phyloP scores from a whole-genome alignment of 2,329 filamentous ascomycete species.

The Sphaceloma murrayae region DNA sequence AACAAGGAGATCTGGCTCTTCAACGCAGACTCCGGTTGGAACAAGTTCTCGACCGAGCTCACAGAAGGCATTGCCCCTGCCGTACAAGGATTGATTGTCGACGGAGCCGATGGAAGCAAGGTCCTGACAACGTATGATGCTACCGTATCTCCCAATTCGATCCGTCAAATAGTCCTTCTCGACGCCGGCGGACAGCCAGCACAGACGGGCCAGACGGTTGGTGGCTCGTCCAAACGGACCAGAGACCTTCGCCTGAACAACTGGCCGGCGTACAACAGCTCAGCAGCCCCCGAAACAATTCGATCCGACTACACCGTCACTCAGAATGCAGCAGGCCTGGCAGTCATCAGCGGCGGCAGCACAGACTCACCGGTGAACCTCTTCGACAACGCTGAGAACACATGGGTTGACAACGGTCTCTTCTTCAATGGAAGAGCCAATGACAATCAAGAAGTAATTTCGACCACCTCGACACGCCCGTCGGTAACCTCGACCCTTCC shows the following conservation, averaged over 20 bases:
- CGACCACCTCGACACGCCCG: conserved; percentile 28
- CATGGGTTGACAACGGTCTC: conserved; percentile 63
- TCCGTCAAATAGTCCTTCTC: conserved; percentile 60
- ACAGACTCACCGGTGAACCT: conserved; percentile 58
- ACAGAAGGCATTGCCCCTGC: conserved; percentile 32
- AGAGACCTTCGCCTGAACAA: conserved; percentile 49
- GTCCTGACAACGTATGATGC: conserved; percentile 72
- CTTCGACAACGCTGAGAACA: conserved; percentile 66
- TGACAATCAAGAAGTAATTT: conserved; percentile 25
- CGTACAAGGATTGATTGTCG: conserved; percentile 50
- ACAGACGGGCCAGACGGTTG: conserved; percentile 40
- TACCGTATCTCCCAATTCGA: conserved; percentile 60
- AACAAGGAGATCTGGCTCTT: conserved; percentile 68
- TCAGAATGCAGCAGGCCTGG: conserved; percentile 52
- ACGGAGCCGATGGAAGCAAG: conserved; percentile 66
- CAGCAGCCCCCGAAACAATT: conserved; percentile 55
- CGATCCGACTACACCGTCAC: conserved; percentile 65
- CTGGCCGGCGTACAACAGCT: conserved; percentile 73
- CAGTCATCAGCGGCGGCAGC: conserved; percentile 72
- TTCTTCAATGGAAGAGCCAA: conserved; percentile 44
- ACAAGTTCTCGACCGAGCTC: conserved; percentile 55
- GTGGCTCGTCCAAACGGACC: conserved; percentile 32
- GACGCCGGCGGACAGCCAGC: conserved; percentile 47
- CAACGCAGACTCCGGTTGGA: conserved; percentile 54
- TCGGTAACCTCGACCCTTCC: conserved; percentile 29